These are phyloP conservation scores for Tulasnella sp. DNA, from an alignment of 768 basidiomycete genomes.

Conservation along the genomic window DNA sequence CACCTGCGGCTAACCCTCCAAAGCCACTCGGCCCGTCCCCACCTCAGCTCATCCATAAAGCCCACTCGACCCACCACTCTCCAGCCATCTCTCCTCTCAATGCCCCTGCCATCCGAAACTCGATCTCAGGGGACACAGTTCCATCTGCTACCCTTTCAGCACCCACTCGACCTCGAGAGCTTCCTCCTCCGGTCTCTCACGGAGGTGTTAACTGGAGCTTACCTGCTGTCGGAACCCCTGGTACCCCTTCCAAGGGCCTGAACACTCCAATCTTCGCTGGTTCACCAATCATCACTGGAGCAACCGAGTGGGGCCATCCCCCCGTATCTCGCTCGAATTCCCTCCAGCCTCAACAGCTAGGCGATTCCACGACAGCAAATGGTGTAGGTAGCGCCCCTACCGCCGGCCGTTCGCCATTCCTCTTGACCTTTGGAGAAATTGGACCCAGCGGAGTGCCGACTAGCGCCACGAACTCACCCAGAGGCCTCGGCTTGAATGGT, in stretches of 20 bases:
- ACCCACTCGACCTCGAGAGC: slow-evolving; percentile 18
- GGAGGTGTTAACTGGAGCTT: slow-evolving; percentile 21
- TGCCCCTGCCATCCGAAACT: slow-evolving; percentile 10
- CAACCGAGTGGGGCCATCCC: slow-evolving; percentile 4
- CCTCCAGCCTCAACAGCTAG: not conserved
- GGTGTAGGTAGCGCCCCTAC: not conserved
- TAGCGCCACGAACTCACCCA: slow-evolving; percentile 5
- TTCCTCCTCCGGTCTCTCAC: slow-evolving; percentile 17
- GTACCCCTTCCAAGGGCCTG: slow-evolving; percentile 10
- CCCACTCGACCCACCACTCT: slow-evolving; percentile 18
- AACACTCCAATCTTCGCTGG: slow-evolving; percentile 12
- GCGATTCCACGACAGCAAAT: not conserved
- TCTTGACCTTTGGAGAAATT: slow-evolving; percentile 24
- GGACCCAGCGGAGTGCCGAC: not conserved
- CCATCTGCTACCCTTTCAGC: slow-evolving; percentile 16
- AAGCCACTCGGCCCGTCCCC: slow-evolving; percentile 11
- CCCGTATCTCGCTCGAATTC: slow-evolving; percentile 12
- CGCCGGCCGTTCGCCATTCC: slow-evolving; percentile 10
- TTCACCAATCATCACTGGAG: slow-evolving; percentile 12
- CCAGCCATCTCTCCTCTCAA: slow-evolving; percentile 15
- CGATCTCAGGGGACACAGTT: slow-evolving; percentile 13
- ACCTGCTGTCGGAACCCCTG: not conserved
- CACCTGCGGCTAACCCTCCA: slow-evolving; percentile 4
- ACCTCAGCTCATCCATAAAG: slow-evolving; percentile 12
- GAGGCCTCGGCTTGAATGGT: slow-evolving; percentile 23